Conservation (phyloP, 2,329 filamentous ascomycete genomes). For the Fusarium sp. region DNA sequence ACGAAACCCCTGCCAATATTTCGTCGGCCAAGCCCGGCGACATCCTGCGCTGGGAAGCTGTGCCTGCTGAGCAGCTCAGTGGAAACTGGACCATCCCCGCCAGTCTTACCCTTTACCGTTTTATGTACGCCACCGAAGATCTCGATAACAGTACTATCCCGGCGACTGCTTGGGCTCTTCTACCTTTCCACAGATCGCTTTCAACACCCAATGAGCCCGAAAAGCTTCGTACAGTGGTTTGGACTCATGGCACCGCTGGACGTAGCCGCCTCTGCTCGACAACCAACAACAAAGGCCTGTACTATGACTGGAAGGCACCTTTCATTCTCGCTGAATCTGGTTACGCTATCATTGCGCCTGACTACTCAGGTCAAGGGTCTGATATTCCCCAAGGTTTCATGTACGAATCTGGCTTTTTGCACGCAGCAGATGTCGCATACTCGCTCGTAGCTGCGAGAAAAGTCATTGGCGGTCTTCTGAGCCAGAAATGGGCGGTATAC, state of each 20-base stretch:
- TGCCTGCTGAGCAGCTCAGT: not conserved
- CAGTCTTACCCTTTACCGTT: constrained; percentile 1
- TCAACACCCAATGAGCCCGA: not conserved
- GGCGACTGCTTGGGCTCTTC: constrained; percentile 1
- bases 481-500: constrained; percentile 42
- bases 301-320: constrained; percentile 44
- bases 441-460: constrained; percentile 36
- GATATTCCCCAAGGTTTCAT: constrained; percentile 41
- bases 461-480: constrained; percentile 17
- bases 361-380: constrained; percentile 25
- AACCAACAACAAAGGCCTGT: constrained; percentile 41
- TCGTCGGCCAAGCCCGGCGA: not conserved
- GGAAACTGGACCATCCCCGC: constrained; percentile 15
- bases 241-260: constrained; percentile 48
- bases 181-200: not conserved
- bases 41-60: constrained; percentile 6
- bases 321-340: constrained; percentile 35
- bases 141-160: not conserved
- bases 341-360: constrained; percentile 19
- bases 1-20: constrained; percentile 1
- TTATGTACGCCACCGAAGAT: constrained; percentile 14
- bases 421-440: constrained; percentile 39
- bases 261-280: constrained; percentile 40
- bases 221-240: constrained; percentile 37
- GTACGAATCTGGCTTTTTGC: constrained; percentile 38